Percentiles rank a stretch among this genome's conserved stretches.
Conservation (phyloP, 768 basidiomycete genomes). For the Leccinum fibrillosum region DNA sequence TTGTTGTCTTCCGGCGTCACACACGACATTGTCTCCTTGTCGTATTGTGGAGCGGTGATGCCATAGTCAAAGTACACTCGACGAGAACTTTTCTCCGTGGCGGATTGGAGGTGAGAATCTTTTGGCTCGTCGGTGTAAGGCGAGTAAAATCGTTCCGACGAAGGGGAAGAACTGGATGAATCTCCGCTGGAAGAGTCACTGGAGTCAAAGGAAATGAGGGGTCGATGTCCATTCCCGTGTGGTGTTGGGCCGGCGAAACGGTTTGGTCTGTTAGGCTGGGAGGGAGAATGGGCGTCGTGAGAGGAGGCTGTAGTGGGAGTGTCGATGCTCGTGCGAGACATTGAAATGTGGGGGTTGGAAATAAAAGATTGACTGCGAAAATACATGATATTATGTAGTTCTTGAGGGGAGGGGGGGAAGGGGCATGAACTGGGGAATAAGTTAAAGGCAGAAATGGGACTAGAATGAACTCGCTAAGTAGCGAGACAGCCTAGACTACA, state of each 20-base stretch:
- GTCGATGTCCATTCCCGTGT: background rate
- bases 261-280: background rate
- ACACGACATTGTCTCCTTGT: background rate
- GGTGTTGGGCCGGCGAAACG: background rate
- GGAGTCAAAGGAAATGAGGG: slow-evolving; percentile 12
- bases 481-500: no score
- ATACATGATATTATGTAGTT: slow-evolving; percentile 10
- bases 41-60: slow-evolving; percentile 3
- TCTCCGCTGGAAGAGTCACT: slow-evolving; percentile 9
- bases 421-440: slow-evolving; percentile 4
- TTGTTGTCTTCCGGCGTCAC: slow-evolving; percentile 8
- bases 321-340: background rate
- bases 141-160: background rate
- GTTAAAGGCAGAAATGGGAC: slow-evolving; percentile 1
- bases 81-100: slow-evolving; percentile 16
- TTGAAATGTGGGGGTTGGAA: background rate
- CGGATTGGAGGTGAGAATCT: background rate
- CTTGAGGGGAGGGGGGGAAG: background rate
- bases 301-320: background rate
- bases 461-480: background rate
- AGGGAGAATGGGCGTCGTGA: background rate
- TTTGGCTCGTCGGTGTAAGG: slow-evolving; percentile 8
- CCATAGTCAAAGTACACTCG: slow-evolving; percentile 24
- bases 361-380: background rate
- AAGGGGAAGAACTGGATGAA: background rate